phyloP scores from a whole-genome alignment of 2,329 filamentous ascomycete species.

The Ophiostoma fasciatum region DNA sequence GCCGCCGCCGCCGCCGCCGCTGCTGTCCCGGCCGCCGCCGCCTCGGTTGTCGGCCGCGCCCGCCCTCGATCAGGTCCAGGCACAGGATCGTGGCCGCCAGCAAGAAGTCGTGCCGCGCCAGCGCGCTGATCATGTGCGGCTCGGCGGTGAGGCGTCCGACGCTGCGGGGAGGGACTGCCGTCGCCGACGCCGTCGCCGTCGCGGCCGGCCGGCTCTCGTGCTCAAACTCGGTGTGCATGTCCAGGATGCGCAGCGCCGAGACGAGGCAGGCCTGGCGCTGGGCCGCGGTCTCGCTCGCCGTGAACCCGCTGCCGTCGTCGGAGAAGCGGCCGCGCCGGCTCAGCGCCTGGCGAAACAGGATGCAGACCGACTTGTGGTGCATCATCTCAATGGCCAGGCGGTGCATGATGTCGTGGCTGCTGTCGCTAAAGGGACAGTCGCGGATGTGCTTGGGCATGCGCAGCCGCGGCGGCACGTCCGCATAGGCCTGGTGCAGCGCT shows the following conservation, averaged over 20 bases:
- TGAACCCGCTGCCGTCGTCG: constrained; percentile 14
- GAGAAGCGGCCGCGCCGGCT: background rate
- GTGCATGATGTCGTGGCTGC: constrained; percentile 32
- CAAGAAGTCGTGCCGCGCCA: constrained; percentile 46
- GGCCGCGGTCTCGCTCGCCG: constrained; percentile 18
- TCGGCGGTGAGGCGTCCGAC: constrained; percentile 33
- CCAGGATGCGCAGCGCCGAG: constrained; percentile 33
- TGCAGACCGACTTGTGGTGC: constrained; percentile 38
- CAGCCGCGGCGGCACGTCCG: constrained; percentile 7
- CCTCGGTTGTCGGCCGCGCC: too few species aligned
- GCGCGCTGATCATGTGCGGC: constrained; percentile 39
- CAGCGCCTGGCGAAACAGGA: constrained; percentile 40
- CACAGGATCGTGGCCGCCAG: constrained; percentile 47
- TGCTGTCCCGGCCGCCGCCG: constrained; percentile 13
- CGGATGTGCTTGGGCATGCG: constrained; percentile 10
- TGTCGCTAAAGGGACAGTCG: constrained; percentile 24
- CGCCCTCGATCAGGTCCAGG: constrained; percentile 27
- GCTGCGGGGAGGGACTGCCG: background rate
- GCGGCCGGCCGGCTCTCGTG: constrained; percentile 27
- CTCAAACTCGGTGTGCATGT: constrained; percentile 32
- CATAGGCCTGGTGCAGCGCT: constrained; percentile 4
- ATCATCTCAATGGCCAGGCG: constrained; percentile 34
- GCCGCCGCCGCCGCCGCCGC: background rate
- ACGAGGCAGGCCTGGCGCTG: constrained; percentile 36
- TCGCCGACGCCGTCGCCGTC: background rate